Percentiles rank a stretch among this genome's conserved stretches.
Conservation (phyloP, 352 stramenopile genomes). For the Phytophthora podocarpi region DNA sequence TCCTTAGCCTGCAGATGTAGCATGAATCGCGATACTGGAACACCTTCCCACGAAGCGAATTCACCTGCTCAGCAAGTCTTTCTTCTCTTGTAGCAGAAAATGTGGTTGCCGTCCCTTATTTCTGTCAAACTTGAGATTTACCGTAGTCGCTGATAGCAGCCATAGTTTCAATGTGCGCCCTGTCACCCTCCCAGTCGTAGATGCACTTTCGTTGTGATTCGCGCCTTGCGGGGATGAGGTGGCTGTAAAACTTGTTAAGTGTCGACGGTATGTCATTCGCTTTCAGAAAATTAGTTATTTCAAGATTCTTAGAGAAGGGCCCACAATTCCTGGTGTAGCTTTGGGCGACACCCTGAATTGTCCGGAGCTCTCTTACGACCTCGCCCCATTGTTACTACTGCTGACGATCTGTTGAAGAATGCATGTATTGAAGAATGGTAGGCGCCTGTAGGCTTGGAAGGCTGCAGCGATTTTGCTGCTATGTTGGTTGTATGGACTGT, state of each 20-base stretch:
- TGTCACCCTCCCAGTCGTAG: background rate
- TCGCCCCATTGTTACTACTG: no score
- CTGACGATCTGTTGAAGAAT: no score
- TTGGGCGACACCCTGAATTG: background rate
- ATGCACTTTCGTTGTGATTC: background rate
- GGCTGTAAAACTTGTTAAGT: conserved; percentile 1
- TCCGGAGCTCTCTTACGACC: background rate
- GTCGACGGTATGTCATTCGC: background rate
- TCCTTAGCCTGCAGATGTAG: background rate
- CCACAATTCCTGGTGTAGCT: background rate
- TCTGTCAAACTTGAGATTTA: background rate
- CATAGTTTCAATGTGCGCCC: background rate
- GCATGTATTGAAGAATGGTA: no score
- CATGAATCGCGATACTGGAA: background rate
- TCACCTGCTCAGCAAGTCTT: background rate
- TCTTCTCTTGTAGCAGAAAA: no score
- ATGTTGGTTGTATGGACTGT: no score
- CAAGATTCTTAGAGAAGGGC: background rate
- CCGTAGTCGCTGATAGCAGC: background rate
- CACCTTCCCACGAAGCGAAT: background rate
- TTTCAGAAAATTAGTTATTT: conserved; percentile 1
- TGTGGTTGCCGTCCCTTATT: conserved; percentile 3
- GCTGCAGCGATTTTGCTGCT: background rate
- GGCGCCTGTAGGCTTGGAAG: no score
- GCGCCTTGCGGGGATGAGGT: background rate